Base-by-base conservation (phyloP, 2,329 filamentous ascomycete species). In the Aspergillus unguis region DNA sequence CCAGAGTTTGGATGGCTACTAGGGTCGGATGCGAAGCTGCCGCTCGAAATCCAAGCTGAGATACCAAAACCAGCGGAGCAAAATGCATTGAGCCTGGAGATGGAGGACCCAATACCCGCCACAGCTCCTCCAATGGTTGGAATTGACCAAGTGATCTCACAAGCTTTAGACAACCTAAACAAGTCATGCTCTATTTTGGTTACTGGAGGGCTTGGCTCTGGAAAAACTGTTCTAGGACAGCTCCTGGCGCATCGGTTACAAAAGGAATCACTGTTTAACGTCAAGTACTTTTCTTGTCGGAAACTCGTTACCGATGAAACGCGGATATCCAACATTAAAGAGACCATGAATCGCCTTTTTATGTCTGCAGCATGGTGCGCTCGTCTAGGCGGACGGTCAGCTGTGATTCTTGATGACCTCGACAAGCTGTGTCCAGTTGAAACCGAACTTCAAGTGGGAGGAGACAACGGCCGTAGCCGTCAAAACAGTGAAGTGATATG, bases 391-490 rank as follows among this genome's bases (percentile, higher is more conserved):
- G 94, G 94, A 4, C 86, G 84, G 57, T 83, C 92, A 0, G 69
- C 97, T 2, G 88, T 99, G 23, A 84, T 99, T 44, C 77, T 99
- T 1, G 94, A 99, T 65, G 94, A 99, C 64, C 75, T 99, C 5
- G 94, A 99, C 71, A 90, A 90, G 64, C 78, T 99, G 1, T 97
- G 92, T 66, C 92, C 94, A 0, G 87, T 86, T 1, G 95, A 99
- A 72, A 96, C 92, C 0, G 94, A 99, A 69, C 79, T 99, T 9
- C 90, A 96, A 70, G 89, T 95, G 4, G 90, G 90, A 56, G 92
- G 91, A 54, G 91, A 97, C 61, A 97, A 99, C 65, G 90, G 90
- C 17, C 84, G 92, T 58, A 97, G 92, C 68, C 84, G 91, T 32
- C 92, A 97, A 63, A 84, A 96, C 52, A 96, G 92, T 66, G 94